Conservation (phyloP, 257 asterid species). For the Jasminum sambac region DNA sequence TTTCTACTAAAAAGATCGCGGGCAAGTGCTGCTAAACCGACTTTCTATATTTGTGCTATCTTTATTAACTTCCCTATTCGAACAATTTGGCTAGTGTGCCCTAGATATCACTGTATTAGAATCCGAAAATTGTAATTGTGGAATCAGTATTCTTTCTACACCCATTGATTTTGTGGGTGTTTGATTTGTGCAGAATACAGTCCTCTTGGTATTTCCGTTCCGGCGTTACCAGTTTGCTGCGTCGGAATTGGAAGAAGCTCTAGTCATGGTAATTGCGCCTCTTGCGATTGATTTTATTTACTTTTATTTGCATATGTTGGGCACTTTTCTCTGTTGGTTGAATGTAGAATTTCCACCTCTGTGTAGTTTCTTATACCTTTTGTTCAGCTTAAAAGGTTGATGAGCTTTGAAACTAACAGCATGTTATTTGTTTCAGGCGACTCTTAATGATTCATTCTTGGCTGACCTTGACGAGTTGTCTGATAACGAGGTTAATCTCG, state of each 20-base stretch:
- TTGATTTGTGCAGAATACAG: background rate
- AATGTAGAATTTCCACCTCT: background rate
- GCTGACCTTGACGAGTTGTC: conserved; percentile 97
- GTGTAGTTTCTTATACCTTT: background rate
- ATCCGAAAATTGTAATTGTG: too few relatives aligned
- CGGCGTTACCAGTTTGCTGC: background rate
- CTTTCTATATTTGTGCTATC: background rate
- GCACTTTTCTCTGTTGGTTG: too few relatives aligned
- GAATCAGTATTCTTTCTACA: too few relatives aligned
- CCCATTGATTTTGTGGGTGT: background rate
- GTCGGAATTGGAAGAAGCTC: background rate
- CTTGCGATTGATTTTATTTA: background rate
- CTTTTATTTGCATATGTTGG: background rate
- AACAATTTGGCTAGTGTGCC: background rate
- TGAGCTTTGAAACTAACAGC: conserved; percentile 9
- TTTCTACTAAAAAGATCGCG: too few relatives aligned
- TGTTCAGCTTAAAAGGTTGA: background rate
- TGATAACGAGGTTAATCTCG: conserved; percentile 81
- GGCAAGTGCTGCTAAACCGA: too few relatives aligned
- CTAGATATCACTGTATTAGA: background rate
- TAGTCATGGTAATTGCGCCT: background rate
- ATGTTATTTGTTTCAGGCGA: conserved; percentile 60
- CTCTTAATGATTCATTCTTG: conserved; percentile 91
- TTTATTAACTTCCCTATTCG: background rate
- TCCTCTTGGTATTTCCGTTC: background rate